Percentiles rank a stretch among this genome's conserved stretches.
Evolutionary conservation across 768 basidiomycete species (phyloP).

Genomic region (Zangia roseola): DNA sequence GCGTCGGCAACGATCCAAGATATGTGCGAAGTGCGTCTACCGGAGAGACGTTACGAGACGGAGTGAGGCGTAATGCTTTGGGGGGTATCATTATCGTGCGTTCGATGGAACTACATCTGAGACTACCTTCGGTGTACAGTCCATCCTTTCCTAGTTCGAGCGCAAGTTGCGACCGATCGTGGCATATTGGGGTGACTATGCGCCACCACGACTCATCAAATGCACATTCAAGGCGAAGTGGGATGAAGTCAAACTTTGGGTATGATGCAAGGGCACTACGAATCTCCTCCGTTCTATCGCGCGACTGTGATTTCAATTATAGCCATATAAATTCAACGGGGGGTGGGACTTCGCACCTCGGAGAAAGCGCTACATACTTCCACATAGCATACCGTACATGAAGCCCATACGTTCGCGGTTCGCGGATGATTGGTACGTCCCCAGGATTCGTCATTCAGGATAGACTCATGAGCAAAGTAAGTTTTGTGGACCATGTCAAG

Average conservation of each 20-base stretch:
- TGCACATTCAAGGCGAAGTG: constrained; percentile 69
- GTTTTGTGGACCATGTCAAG: constrained; percentile 63
- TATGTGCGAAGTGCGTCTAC: constrained; percentile 44
- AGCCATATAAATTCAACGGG: background rate
- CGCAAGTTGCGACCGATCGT: constrained; percentile 29
- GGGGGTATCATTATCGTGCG: constrained; percentile 2
- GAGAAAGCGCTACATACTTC: constrained; percentile 63
- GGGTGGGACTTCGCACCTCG: constrained; percentile 44
- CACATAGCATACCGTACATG: constrained; percentile 64
- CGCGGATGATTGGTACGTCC: constrained; percentile 70
- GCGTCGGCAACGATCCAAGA: constrained; percentile 68
- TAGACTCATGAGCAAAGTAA: constrained; percentile 44
- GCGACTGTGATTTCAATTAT: constrained; percentile 39
- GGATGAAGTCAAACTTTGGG: constrained; percentile 53
- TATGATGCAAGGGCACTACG: constrained; percentile 46
- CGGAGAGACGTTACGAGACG: constrained; percentile 16
- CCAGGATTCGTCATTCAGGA: constrained; percentile 30
- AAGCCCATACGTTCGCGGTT: constrained; percentile 60
- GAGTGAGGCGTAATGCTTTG: constrained; percentile 23
- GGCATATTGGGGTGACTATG: constrained; percentile 36
- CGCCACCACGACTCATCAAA: constrained; percentile 73
- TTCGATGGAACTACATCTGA: background rate
- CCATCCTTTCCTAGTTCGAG: constrained; percentile 58
- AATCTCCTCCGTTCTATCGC: constrained; percentile 55
- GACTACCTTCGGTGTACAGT: constrained; percentile 30